A percentile compares a stretch with the other conserved stretches of the same genome.
phyloP scores from a whole-genome alignment of 2,329 filamentous ascomycete species.

The Botryotinia globosa region DNA sequence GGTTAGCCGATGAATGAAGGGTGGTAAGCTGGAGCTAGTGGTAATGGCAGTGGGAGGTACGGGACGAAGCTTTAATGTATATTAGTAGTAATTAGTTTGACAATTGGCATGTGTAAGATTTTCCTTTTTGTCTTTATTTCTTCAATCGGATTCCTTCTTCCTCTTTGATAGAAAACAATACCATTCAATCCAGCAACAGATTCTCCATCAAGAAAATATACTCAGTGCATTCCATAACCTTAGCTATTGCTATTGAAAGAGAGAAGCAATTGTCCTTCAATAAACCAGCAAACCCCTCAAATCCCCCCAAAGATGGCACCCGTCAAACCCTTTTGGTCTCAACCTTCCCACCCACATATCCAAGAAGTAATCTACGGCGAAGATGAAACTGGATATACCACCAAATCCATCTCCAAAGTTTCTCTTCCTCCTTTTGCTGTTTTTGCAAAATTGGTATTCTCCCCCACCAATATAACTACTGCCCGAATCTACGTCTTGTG shows the following conservation, averaged over 20 bases:
- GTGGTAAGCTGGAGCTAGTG: neutral
- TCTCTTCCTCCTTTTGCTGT: slow-evolving; percentile 59
- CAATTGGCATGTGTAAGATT: slow-evolving; percentile 10
- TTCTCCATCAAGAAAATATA: neutral
- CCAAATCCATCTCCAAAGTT: slow-evolving; percentile 57
- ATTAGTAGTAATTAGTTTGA: neutral
- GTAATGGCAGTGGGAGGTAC: neutral
- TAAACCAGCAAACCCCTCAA: neutral
- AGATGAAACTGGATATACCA: slow-evolving; percentile 49
- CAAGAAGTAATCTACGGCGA: slow-evolving; percentile 54
- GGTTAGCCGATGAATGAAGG: neutral
- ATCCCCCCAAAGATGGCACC: slow-evolving; percentile 46
- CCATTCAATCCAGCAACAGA: neutral
- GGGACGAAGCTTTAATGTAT: neutral
- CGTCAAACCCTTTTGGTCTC: slow-evolving; percentile 56
- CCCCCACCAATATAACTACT: neutral
- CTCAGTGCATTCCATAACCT: neutral
- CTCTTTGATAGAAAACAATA: neutral
- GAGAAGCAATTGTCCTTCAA: neutral
- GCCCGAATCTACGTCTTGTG: neutral
- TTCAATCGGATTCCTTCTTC: neutral
- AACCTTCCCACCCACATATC: slow-evolving; percentile 58
- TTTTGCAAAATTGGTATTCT: slow-evolving; percentile 56
- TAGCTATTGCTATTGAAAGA: neutral
- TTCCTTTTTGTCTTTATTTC: neutral